Evolutionary conservation across 805 yeast species (phyloP).

Genomic region (Starmerella davenportii): DNA sequence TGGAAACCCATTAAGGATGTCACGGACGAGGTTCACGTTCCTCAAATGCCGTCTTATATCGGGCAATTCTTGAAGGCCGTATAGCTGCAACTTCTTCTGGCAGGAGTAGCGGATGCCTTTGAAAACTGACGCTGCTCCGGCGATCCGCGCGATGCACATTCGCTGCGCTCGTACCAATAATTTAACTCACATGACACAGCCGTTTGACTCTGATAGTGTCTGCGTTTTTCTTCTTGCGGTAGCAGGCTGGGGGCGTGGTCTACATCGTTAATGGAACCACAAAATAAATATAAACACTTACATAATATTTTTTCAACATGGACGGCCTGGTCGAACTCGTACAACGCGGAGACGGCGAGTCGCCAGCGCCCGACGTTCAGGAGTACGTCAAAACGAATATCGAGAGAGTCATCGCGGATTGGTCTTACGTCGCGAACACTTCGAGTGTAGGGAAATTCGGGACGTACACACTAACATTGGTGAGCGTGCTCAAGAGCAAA

Average conservation of each 20-base stretch:
- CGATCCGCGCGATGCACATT: no score
- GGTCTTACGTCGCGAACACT: conserved; percentile 17
- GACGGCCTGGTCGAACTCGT: neutral
- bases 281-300: no score
- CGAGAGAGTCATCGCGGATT: conserved; percentile 13
- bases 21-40: conserved; percentile 3
- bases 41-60: conserved; percentile 9
- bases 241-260: neutral
- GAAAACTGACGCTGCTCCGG: no score
- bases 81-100: no score
- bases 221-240: no score
- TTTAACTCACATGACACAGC: no score
- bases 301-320: neutral
- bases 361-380: neutral
- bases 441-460: conserved; percentile 14
- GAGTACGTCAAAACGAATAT: conserved; percentile 2
- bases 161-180: no score
- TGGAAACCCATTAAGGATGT: conserved; percentile 11
- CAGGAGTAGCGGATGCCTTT: no score
- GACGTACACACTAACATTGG: conserved; percentile 12
- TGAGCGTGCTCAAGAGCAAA: neutral
- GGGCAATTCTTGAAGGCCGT: neutral
- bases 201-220: no score
- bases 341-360: neutral
- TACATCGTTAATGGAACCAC: neutral